These are phyloP conservation scores for Annulohypoxylon nitens DNA, from an alignment of 495 filamentous ascomycete genomes.

Conservation along the genomic window DNA sequence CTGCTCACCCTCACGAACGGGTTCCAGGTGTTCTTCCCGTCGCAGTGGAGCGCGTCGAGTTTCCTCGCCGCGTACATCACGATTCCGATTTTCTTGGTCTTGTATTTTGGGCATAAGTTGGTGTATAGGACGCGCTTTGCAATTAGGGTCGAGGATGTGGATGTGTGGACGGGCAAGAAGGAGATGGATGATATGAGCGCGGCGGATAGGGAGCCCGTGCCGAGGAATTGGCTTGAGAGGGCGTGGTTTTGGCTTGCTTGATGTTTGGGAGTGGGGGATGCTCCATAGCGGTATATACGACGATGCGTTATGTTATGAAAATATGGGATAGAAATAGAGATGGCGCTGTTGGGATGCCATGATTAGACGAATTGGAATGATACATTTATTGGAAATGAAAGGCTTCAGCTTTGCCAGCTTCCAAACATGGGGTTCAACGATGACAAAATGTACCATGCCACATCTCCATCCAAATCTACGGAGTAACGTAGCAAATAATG, in stretches of 20 bases:
- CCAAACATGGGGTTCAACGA: too few species aligned
- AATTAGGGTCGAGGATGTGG: conserved; percentile 53
- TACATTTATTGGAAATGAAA: neutral
- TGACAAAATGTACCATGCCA: too few species aligned
- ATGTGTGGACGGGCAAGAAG: conserved; percentile 63
- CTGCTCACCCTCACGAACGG: conserved; percentile 64
- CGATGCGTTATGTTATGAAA: neutral
- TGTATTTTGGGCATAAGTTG: conserved; percentile 61
- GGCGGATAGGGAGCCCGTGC: conserved; percentile 53
- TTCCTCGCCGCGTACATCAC: conserved; percentile 65
- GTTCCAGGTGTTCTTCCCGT: conserved; percentile 59
- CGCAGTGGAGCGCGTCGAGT: conserved; percentile 52
- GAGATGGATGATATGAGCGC: conserved; percentile 63
- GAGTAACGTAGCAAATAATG: neutral
- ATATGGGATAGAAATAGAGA: neutral
- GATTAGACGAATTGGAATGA: neutral
- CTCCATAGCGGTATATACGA: too few species aligned
- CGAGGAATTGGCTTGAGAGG: conserved; percentile 58
- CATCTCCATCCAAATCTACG: neutral
- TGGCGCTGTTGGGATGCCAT: neutral
- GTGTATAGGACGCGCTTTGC: conserved; percentile 50
- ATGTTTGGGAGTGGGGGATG: too few species aligned
- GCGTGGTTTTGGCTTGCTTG: conserved; percentile 64
- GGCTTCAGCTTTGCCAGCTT: neutral
- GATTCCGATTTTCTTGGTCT: conserved; percentile 57